phyloP scores from a whole-genome alignment of 495 filamentous ascomycete species.

The Penicillium parvum region DNA sequence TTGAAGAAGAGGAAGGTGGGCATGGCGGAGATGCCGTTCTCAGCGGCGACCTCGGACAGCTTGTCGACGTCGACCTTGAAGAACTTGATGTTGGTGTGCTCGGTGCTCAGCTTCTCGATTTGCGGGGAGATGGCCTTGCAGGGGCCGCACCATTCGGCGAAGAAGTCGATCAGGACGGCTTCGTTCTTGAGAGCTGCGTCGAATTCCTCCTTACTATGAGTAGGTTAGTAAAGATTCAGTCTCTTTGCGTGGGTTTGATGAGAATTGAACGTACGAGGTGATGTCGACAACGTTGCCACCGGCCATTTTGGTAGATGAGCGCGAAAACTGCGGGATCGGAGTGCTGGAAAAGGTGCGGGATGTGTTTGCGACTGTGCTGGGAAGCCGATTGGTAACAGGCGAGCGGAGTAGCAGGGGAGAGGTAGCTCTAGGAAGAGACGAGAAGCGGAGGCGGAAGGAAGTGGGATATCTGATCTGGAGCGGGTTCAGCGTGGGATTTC shows the following conservation, averaged over 20 bases:
- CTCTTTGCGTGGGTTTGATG: conserved; percentile 3
- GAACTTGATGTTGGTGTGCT: conserved; percentile 59
- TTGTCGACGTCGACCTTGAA: conserved; percentile 93
- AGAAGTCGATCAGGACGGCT: conserved; percentile 78
- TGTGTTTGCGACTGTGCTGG: conserved; percentile 1
- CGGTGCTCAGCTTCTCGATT: conserved; percentile 59
- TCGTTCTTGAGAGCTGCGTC: conserved; percentile 28
- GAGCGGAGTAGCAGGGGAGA: conserved; percentile 28
- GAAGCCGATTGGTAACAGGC: conserved; percentile 9
- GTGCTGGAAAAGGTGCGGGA: conserved; percentile 31
- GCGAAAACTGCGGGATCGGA: conserved; percentile 37
- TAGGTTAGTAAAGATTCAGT: neutral
- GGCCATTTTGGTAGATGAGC: conserved; percentile 51
- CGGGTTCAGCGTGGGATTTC: conserved; percentile 16
- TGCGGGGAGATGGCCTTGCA: conserved; percentile 85
- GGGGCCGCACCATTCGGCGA: conserved; percentile 90
- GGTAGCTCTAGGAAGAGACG: conserved; percentile 12
- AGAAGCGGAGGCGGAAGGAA: conserved; percentile 14
- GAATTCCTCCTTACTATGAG: conserved; percentile 59
- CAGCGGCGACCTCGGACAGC: conserved; percentile 66
- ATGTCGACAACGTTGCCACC: conserved; percentile 33
- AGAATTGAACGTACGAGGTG: conserved; percentile 25
- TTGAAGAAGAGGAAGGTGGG: conserved; percentile 89
- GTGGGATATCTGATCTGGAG: conserved; percentile 17
- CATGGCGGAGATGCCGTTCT: conserved; percentile 89